Percentiles rank a stretch among this genome's conserved stretches.
These are phyloP conservation scores for Penicillium sp. DNA, from an alignment of 2,329 filamentous ascomycete species.

Conservation along the genomic window DNA sequence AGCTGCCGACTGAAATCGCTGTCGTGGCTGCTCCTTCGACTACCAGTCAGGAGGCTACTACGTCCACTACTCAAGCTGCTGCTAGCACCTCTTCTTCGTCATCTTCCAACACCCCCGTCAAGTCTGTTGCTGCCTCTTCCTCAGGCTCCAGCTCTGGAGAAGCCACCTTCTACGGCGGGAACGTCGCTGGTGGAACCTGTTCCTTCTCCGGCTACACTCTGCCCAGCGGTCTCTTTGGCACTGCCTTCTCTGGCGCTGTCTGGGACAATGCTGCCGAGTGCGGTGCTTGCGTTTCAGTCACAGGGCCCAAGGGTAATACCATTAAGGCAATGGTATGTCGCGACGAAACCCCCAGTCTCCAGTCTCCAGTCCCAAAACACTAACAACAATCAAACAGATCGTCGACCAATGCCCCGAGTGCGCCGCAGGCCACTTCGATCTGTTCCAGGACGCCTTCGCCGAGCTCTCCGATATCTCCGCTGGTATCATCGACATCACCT, in stretches of 20 bases:
- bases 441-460: conserved; percentile 57
- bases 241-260: conserved; percentile 60
- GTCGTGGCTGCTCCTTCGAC: conserved; percentile 5
- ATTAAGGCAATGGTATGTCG: conserved; percentile 66
- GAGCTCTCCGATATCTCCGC: conserved; percentile 49
- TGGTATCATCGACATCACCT: conserved; percentile 56
- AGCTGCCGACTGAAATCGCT: conserved; percentile 14
- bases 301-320: conserved; percentile 52
- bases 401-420: conserved; percentile 63
- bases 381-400: conserved; percentile 44
- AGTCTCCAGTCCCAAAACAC: neutral
- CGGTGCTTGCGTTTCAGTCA: conserved; percentile 65
- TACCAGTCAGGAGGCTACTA: neutral
- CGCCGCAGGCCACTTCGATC: conserved; percentile 58
- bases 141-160: conserved; percentile 36
- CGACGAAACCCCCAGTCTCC: too few species aligned
- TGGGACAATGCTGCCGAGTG: conserved; percentile 62
- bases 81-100: conserved; percentile 13
- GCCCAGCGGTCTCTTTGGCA: conserved; percentile 60
- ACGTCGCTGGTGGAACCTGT: conserved; percentile 63
- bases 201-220: conserved; percentile 66
- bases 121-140: conserved; percentile 1
- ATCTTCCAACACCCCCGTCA: conserved; percentile 35
- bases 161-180: conserved; percentile 60
- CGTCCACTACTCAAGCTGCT: conserved; percentile 5